These are phyloP conservation scores for Bacidia gigantensis DNA, from an alignment of 495 filamentous ascomycete genomes.

Conservation along the genomic window DNA sequence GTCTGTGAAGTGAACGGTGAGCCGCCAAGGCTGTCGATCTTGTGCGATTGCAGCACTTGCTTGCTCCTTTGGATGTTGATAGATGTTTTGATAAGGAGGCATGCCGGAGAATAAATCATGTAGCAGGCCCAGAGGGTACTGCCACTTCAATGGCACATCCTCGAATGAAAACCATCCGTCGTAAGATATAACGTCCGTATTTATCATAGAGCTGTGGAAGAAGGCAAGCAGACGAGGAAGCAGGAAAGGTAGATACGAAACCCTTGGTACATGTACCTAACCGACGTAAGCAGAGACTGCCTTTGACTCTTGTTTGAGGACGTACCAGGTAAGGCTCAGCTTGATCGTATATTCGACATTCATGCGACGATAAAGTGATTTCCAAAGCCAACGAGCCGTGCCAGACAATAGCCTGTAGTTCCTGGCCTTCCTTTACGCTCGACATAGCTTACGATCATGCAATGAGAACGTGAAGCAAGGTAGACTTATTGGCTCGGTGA, in stretches of 20 bases:
- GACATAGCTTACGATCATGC: conserved; percentile 7
- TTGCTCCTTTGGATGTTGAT: neutral
- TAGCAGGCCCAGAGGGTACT: conserved; percentile 76
- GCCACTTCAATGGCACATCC: conserved; percentile 70
- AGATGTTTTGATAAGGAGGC: conserved; percentile 30
- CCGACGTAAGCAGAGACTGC: conserved; percentile 7
- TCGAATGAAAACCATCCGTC: conserved; percentile 63
- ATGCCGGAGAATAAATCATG: conserved; percentile 72
- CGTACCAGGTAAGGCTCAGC: conserved; percentile 41
- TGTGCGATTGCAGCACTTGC: conserved; percentile 4
- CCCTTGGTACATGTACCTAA: conserved; percentile 39
- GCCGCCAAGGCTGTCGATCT: conserved; percentile 55
- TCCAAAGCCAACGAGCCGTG: conserved; percentile 37
- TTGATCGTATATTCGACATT: conserved; percentile 40
- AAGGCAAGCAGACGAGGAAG: conserved; percentile 67
- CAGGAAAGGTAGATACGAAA: conserved; percentile 55
- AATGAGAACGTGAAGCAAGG: neutral
- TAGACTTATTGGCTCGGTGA: neutral
- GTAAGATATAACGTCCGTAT: conserved; percentile 39
- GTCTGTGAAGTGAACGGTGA: conserved; percentile 66
- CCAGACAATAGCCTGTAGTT: conserved; percentile 36
- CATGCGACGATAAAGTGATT: conserved; percentile 37
- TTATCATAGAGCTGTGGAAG: conserved; percentile 60
- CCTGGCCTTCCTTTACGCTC: conserved; percentile 1
- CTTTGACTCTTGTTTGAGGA: neutral